Conservation (phyloP, 805 yeast species). For the Candida easanensis region DNA sequence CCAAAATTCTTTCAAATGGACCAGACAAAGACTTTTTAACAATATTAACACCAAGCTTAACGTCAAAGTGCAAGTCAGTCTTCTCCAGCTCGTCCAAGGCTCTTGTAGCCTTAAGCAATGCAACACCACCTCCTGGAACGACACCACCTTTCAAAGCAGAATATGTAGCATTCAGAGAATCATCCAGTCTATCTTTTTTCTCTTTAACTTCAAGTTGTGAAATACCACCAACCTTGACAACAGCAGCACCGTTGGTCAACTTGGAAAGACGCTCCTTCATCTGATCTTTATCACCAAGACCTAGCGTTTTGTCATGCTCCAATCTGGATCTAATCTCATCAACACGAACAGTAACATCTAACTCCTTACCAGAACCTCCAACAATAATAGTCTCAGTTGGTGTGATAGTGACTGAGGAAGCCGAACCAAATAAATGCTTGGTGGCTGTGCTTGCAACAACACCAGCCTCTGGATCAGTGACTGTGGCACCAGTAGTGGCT, state of each 20-base stretch:
- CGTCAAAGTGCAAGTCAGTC: conserved; percentile 65
- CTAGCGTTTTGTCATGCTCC: conserved; percentile 59
- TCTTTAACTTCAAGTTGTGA: conserved; percentile 98
- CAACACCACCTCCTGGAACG: conserved; percentile 99
- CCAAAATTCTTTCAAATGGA: conserved; percentile 94
- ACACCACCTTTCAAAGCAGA: conserved; percentile 99
- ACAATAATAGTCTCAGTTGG: conserved; percentile 93
- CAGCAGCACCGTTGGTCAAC: conserved; percentile 98
- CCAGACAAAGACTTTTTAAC: conserved; percentile 89
- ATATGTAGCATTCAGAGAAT: conserved; percentile 97
- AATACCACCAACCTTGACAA: conserved; percentile 94
- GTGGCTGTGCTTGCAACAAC: conserved; percentile 95
- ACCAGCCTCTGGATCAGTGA: conserved; percentile 85
- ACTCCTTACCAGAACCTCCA: conserved; percentile 89
- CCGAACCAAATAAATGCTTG: conserved; percentile 82
- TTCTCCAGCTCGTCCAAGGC: conserved; percentile 57
- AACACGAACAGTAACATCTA: conserved; percentile 76
- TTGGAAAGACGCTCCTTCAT: conserved; percentile 96
- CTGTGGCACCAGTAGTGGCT: conserved; percentile 88
- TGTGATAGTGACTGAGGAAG: conserved; percentile 88
- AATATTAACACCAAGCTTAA: conserved; percentile 91
- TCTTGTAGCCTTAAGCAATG: conserved; percentile 87
- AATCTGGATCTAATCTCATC: conserved; percentile 88
- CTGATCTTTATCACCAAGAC: conserved; percentile 93
- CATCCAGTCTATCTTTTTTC: conserved; percentile 98